Conservation (phyloP, 768 basidiomycete genomes). For the Auricularia heimuer region DNA sequence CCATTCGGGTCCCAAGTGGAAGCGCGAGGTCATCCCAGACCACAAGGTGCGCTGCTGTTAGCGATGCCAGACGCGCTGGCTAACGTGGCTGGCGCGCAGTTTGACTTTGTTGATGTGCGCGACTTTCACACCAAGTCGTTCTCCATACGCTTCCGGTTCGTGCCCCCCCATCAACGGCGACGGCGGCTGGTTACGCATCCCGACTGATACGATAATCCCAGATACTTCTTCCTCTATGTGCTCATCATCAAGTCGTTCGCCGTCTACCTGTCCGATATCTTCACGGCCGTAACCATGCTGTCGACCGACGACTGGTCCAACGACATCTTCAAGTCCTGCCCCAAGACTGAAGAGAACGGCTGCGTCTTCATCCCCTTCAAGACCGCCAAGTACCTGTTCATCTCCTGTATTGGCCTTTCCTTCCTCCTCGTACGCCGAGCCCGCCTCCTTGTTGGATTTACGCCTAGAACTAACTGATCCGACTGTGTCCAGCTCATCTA, state of each 20-base stretch:
- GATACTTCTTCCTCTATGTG: slow-evolving; percentile 89
- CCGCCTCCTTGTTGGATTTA: neutral
- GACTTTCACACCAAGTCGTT: slow-evolving; percentile 88
- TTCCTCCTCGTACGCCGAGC: slow-evolving; percentile 71
- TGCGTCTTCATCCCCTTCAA: slow-evolving; percentile 83
- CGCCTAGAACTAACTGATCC: neutral
- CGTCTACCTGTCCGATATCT: slow-evolving; percentile 96
- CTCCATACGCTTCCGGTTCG: slow-evolving; percentile 78
- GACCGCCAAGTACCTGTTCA: slow-evolving; percentile 92
- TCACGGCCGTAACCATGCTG: slow-evolving; percentile 94
- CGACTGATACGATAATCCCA: slow-evolving; percentile 20
- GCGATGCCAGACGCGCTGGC: neutral
- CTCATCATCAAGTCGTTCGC: slow-evolving; percentile 91
- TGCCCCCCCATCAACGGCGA: slow-evolving; percentile 4
- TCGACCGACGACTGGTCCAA: slow-evolving; percentile 85
- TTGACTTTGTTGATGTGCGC: slow-evolving; percentile 90
- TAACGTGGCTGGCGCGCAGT: slow-evolving; percentile 42
- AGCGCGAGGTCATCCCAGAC: slow-evolving; percentile 92
- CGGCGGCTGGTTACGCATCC: neutral
- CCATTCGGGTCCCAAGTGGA: slow-evolving; percentile 75
- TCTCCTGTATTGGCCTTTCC: slow-evolving; percentile 97
- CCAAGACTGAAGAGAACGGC: slow-evolving; percentile 35
- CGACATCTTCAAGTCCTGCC: slow-evolving; percentile 76
- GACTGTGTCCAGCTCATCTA: slow-evolving; percentile 59
- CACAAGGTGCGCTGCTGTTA: slow-evolving; percentile 64